Percentiles rank a stretch among this genome's conserved stretches.
Evolutionary conservation across 805 yeast species (phyloP).

Genomic region (Kurtzmaniella fragi): DNA sequence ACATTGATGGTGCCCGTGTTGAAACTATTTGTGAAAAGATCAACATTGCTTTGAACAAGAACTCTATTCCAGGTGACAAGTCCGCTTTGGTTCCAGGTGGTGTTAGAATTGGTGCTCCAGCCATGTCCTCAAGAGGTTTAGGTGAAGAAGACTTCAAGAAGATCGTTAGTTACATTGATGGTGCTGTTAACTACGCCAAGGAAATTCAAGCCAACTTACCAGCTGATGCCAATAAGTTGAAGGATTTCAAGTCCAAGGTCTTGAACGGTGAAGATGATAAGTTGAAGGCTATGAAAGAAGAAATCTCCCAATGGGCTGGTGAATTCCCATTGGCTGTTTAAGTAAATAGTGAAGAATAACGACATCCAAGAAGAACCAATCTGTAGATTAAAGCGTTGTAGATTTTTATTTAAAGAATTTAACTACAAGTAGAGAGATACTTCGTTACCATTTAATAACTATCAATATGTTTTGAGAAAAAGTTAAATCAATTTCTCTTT

Average conservation of each 20-base stretch:
- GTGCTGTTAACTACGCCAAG: slow-evolving; percentile 74
- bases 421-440: too few species aligned
- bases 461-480: too few species aligned
- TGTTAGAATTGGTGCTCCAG: slow-evolving; percentile 95
- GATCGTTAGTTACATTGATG: slow-evolving; percentile 76
- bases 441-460: too few species aligned
- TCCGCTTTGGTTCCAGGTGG: slow-evolving; percentile 97
- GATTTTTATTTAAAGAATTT: too few species aligned
- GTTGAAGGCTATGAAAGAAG: slow-evolving; percentile 61
- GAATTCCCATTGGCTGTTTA: slow-evolving; percentile 58
- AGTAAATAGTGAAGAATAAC: slow-evolving; percentile 1
- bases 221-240: slow-evolving; percentile 88
- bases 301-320: slow-evolving; percentile 89
- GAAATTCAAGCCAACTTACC: slow-evolving; percentile 77
- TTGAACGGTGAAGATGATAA: slow-evolving; percentile 64
- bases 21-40: slow-evolving; percentile 85
- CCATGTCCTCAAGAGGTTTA: slow-evolving; percentile 96
- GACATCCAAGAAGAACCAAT: too few species aligned
- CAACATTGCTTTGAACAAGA: slow-evolving; percentile 93
- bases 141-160: slow-evolving; percentile 69
- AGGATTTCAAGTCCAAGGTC: slow-evolving; percentile 88
- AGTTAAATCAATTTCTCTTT: slow-evolving; percentile 14
- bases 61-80: slow-evolving; percentile 94
- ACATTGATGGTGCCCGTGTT: slow-evolving; percentile 93
- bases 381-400: too few species aligned